Evolutionary conservation across 345 rosid genomes (phyloP).

Genomic region (Sapria himalayana): DNA sequence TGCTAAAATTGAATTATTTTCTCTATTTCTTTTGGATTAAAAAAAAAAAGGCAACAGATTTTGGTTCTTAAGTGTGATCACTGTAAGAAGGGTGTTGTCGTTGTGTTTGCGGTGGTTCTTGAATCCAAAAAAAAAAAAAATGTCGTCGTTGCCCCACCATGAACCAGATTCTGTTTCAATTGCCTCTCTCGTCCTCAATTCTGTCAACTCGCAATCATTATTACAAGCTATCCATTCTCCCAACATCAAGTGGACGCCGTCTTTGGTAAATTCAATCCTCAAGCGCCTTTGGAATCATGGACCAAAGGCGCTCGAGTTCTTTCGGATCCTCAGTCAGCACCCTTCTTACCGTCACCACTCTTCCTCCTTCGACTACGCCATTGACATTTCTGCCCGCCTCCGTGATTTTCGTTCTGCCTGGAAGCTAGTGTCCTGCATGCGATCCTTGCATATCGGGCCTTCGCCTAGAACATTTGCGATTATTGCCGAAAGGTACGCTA

Average conservation of each 20-base stretch:
- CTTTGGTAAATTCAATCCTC: conserved; percentile 38
- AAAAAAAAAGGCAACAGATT: too few species aligned
- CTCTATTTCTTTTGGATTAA: too few species aligned
- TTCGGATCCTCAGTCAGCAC: conserved; percentile 28
- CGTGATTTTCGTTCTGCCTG: conserved; percentile 27
- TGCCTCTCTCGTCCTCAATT: conserved; percentile 21
- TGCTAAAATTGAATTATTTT: too few species aligned
- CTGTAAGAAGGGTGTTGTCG: too few species aligned
- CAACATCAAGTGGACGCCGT: conserved; percentile 32
- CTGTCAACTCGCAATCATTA: conserved; percentile 15
- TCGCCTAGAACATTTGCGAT: conserved; percentile 50
- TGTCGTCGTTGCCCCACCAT: conserved; percentile 6
- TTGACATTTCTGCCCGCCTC: conserved; percentile 69
- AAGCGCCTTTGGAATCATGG: conserved; percentile 80
- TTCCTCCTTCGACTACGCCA: conserved; percentile 68
- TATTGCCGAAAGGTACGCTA: conserved; percentile 50
- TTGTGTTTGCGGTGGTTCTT: too few species aligned
- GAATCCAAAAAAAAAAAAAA: too few species aligned
- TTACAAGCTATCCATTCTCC: conserved; percentile 23
- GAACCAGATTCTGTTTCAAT: conserved; percentile 11
- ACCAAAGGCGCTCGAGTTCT: conserved; percentile 62
- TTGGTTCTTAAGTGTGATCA: too few species aligned
- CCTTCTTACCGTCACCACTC: conserved; percentile 27
- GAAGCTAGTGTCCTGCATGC: conserved; percentile 46
- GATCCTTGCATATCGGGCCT: conserved; percentile 42